phyloP scores from a whole-genome alignment of 2,329 filamentous ascomycete species.

The Aphanoascus verrucosus region DNA sequence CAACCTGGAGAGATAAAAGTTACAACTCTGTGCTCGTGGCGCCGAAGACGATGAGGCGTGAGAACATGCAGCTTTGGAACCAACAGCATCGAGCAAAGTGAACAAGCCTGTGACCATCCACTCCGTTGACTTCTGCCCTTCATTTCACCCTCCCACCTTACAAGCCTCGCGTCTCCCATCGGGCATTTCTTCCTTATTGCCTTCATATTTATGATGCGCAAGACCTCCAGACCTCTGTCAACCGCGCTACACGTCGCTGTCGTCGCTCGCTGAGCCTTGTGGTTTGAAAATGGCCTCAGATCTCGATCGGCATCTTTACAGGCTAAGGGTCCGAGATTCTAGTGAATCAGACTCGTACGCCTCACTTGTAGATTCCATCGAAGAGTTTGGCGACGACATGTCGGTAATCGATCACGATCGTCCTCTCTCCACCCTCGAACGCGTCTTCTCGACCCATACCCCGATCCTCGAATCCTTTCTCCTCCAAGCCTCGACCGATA shows the following conservation, averaged over 20 bases:
- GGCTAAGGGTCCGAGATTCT: not conserved
- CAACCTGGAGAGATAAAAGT: no score
- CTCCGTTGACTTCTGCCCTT: not conserved
- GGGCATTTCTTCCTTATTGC: not conserved
- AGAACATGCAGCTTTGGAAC: constrained; percentile 6
- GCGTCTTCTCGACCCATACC: constrained; percentile 45
- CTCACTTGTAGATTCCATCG: constrained; percentile 1
- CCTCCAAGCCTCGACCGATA: constrained; percentile 45
- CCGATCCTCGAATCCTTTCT: constrained; percentile 50
- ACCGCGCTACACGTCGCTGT: not conserved
- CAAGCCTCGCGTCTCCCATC: constrained; percentile 1
- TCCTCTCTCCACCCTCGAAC: constrained; percentile 41
- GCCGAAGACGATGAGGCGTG: constrained; percentile 4
- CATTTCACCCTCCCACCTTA: not conserved
- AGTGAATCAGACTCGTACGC: constrained; percentile 5
- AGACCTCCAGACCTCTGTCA: no score
- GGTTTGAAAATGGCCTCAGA: constrained; percentile 5
- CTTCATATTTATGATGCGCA: constrained; percentile 11
- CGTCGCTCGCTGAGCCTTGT: not conserved
- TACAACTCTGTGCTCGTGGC: not conserved
- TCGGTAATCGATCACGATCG: not conserved
- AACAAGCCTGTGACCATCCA: not conserved
- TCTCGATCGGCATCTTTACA: constrained; percentile 1
- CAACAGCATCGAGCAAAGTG: constrained; percentile 1
- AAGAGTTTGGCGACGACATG: not conserved